Evolutionary conservation across 176 grass and related monocot species (phyloP).

Genomic region (Eleusine coracana): DNA sequence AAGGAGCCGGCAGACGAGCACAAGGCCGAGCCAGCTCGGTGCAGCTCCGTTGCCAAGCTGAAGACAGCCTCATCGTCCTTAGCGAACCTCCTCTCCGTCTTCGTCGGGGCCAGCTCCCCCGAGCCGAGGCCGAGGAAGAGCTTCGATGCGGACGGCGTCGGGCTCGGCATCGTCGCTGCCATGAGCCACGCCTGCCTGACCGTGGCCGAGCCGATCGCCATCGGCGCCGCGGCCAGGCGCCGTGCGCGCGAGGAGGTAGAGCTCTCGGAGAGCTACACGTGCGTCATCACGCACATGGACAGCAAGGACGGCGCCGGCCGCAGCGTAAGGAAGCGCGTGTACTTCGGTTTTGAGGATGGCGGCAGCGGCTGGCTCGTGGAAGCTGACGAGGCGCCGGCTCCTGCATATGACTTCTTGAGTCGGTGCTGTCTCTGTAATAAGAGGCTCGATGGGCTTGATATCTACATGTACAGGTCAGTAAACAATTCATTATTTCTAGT

Average conservation of each 20-base stretch:
- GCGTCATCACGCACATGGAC: constrained; percentile 59
- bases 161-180: constrained; percentile 60
- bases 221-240: constrained; percentile 27
- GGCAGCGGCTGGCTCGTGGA: constrained; percentile 24
- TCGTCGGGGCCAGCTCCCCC: constrained; percentile 36
- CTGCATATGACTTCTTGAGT: constrained; percentile 51
- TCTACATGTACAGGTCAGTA: constrained; percentile 69
- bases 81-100: constrained; percentile 44
- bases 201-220: constrained; percentile 49
- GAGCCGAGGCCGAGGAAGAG: constrained; percentile 41
- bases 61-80: constrained; percentile 40
- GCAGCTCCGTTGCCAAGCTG: constrained; percentile 28
- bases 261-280: constrained; percentile 71
- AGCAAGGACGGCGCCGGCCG: constrained; percentile 21
- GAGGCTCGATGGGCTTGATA: constrained; percentile 63
- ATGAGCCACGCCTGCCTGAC: constrained; percentile 39
- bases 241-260: constrained; percentile 41
- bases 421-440: constrained; percentile 57
- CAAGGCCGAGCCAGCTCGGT: constrained; percentile 14
- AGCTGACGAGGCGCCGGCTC: constrained; percentile 36
- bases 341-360: constrained; percentile 40
- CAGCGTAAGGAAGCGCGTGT: constrained; percentile 55
- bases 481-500: neutral
- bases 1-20: constrained; percentile 33
- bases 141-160: constrained; percentile 47